Percentiles rank a stretch among this genome's conserved stretches.
These are phyloP conservation scores for Yarrowia galli DNA, from an alignment of 1,139 yeast species.

Conservation along the genomic window DNA sequence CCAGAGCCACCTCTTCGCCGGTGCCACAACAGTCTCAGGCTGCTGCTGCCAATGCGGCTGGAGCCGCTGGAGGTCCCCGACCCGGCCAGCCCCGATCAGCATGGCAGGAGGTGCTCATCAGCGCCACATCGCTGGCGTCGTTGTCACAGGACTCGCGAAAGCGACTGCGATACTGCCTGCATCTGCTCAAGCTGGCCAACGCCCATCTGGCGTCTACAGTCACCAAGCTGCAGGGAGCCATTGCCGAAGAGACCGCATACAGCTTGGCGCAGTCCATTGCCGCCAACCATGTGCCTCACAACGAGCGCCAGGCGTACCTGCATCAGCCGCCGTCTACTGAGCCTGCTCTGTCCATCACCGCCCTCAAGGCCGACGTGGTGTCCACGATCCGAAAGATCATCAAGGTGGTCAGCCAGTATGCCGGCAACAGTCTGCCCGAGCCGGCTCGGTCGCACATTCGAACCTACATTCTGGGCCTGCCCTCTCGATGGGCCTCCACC, in stretches of 20 bases:
- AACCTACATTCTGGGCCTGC: conserved; percentile 76
- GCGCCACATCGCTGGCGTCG: conserved; percentile 56
- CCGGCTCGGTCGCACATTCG: conserved; percentile 88
- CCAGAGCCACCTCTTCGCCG: conserved; percentile 31
- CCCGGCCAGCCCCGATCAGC: conserved; percentile 42
- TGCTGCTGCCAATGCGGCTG: not conserved
- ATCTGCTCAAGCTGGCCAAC: conserved; percentile 76
- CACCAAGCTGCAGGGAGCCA: conserved; percentile 62
- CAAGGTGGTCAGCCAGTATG: conserved; percentile 82
- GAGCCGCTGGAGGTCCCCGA: not conserved
- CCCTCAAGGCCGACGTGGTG: conserved; percentile 79
- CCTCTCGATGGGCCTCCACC: conserved; percentile 65
- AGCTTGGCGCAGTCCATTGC: conserved; percentile 46
- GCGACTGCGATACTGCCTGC: conserved; percentile 74
- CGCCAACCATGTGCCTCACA: conserved; percentile 44
- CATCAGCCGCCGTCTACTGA: conserved; percentile 39
- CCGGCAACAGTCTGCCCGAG: conserved; percentile 74
- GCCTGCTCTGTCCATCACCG: conserved; percentile 48
- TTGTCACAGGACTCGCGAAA: conserved; percentile 71
- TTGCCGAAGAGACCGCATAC: conserved; percentile 53
- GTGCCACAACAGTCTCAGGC: conserved; percentile 6
- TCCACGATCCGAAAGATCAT: conserved; percentile 90
- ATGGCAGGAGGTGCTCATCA: conserved; percentile 53
- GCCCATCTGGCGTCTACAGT: conserved; percentile 72
- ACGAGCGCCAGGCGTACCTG: conserved; percentile 37